Conservation (phyloP, 2,329 filamentous ascomycete genomes). For the Colletotrichum navitas region DNA sequence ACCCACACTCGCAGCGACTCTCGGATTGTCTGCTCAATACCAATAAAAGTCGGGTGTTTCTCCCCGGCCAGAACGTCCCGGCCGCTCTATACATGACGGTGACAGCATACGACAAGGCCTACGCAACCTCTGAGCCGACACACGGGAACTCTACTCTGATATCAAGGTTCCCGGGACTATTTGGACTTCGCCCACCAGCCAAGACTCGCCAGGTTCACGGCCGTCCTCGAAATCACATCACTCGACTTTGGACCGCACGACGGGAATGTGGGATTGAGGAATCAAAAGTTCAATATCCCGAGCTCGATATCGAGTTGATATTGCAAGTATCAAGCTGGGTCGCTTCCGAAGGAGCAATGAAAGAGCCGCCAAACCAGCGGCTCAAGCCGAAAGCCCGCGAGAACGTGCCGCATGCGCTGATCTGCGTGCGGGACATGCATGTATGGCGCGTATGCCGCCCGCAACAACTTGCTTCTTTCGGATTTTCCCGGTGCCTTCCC, state of each 20-base stretch:
- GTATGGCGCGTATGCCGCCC: neutral
- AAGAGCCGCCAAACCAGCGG: neutral
- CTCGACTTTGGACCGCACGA: neutral
- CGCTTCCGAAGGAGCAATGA: neutral
- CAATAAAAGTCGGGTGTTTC: neutral
- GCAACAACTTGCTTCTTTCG: neutral
- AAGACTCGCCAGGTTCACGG: neutral
- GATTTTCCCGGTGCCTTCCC: neutral
- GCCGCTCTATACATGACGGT: neutral
- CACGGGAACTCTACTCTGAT: neutral
- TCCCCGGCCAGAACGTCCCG: neutral
- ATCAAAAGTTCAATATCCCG: no score
- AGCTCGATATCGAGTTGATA: neutral
- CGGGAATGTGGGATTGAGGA: neutral
- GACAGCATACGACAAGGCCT: neutral
- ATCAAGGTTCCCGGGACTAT: neutral
- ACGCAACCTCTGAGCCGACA: neutral
- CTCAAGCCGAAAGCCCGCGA: neutral
- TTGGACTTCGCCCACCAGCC: neutral
- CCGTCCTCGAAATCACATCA: neutral
- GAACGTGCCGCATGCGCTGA: neutral
- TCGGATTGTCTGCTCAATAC: neutral
- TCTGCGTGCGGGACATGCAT: neutral
- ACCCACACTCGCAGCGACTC: neutral
- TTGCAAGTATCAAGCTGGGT: no score